phyloP scores from a whole-genome alignment of 1,139 yeast species.

The Komagataea norvegica region DNA sequence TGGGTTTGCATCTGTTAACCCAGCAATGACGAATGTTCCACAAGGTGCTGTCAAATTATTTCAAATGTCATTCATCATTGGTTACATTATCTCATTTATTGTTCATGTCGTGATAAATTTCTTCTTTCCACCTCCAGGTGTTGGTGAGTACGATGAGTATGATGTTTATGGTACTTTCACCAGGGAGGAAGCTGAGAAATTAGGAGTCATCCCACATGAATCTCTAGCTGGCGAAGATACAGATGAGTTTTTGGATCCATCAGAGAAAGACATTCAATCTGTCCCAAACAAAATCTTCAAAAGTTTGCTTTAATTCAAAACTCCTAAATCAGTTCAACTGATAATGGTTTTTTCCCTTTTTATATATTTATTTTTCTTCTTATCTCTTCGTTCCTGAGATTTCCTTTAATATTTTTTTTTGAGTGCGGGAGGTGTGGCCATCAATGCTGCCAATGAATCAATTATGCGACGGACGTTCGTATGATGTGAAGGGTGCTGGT shows the following conservation, averaged over 20 bases:
- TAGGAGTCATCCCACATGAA: conserved; percentile 24
- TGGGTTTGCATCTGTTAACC: conserved; percentile 33
- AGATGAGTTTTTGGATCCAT: conserved; percentile 1
- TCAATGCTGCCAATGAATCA: too few species aligned
- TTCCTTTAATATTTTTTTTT: too few species aligned
- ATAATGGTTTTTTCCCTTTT: too few species aligned
- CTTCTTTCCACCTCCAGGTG: conserved; percentile 32
- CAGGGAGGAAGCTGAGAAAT: conserved; percentile 21
- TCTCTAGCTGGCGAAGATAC: conserved; percentile 6
- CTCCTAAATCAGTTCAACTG: too few species aligned
- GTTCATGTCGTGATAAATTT: conserved; percentile 26
- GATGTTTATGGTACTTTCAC: conserved; percentile 36
- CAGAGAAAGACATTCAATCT: conserved; percentile 7
- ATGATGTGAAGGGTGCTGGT: too few species aligned
- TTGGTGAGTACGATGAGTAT: conserved; percentile 33
- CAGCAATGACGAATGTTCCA: conserved; percentile 25
- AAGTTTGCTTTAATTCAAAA: neutral
- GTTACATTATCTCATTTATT: conserved; percentile 31
- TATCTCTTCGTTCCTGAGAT: neutral
- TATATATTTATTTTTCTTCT: neutral
- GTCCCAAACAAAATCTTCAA: conserved; percentile 7
- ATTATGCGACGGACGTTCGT: too few species aligned
- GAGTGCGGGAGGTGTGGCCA: too few species aligned
- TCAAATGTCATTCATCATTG: conserved; percentile 30
- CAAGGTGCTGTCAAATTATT: conserved; percentile 31